These are phyloP conservation scores for Fusarium sulawesiense DNA, from an alignment of 2,329 filamentous ascomycete genomes.

Conservation along the genomic window DNA sequence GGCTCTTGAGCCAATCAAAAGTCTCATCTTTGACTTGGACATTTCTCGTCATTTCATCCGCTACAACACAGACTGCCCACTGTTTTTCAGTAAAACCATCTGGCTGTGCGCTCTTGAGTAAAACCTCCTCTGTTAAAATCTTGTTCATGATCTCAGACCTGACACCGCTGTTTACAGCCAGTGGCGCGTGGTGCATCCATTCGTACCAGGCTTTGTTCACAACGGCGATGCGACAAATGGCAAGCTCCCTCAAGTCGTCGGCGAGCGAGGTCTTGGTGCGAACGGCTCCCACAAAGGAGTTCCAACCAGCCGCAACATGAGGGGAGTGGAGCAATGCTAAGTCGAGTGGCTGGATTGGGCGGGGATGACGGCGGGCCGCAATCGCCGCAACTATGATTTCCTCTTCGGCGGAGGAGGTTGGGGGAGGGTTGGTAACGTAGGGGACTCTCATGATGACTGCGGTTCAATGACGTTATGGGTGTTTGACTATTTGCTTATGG, in stretches of 20 bases:
- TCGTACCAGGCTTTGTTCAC: conserved; percentile 6
- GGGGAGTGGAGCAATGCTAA: conserved; percentile 4
- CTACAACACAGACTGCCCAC: background rate
- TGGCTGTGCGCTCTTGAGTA: background rate
- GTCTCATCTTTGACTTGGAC: background rate
- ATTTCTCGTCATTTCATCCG: conserved; percentile 3
- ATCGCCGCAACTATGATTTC: background rate
- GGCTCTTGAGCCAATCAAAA: background rate
- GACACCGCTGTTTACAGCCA: background rate
- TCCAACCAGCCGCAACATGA: background rate
- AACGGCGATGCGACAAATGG: background rate
- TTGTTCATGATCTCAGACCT: background rate
- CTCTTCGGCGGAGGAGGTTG: background rate
- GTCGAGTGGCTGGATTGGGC: background rate
- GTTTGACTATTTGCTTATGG: too few species aligned
- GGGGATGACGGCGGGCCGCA: conserved; percentile 5
- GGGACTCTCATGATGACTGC: background rate
- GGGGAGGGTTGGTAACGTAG: background rate
- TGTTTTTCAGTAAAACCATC: background rate
- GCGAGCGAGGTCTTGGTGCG: background rate
- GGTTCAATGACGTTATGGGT: too few species aligned
- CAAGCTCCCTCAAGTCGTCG: background rate
- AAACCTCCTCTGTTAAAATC: background rate
- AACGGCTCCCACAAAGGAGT: background rate
- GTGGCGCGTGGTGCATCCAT: background rate